Evolutionary conservation across 169 alveolate species (phyloP).

Genomic region (Plasmodium adleri): DNA sequence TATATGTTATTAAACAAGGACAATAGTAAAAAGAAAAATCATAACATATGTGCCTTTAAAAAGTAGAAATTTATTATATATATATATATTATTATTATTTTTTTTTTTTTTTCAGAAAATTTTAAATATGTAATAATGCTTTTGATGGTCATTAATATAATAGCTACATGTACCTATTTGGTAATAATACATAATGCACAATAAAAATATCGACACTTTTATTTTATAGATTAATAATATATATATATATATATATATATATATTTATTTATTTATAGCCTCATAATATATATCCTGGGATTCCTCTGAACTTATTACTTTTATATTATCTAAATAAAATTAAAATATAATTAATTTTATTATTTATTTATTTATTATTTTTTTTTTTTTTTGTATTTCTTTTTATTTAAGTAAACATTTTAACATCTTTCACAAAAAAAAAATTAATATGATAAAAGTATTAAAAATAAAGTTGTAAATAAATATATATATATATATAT

Average conservation of each 20-base stretch:
- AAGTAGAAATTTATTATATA: neutral
- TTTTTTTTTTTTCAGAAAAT: conserved; percentile 32
- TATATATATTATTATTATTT: neutral
- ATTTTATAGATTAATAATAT: neutral
- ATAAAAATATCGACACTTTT: neutral
- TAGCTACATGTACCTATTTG: conserved; percentile 61
- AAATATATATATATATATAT: neutral
- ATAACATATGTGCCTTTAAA: neutral
- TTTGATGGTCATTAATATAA: conserved; percentile 26
- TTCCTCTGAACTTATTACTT: conserved; percentile 51
- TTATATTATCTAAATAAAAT: conserved; percentile 44
- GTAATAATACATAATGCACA: conserved; percentile 16
- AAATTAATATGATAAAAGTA: neutral
- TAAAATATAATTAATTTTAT: conserved; percentile 16
- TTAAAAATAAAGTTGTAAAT: neutral
- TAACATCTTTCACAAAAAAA: neutral
- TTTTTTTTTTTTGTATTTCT: neutral
- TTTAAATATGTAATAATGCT: conserved; percentile 55
- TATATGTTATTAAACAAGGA: conserved; percentile 28
- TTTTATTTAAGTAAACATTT: neutral
- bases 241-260: neutral
- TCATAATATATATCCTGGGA: conserved; percentile 40
- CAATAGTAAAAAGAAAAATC: conserved; percentile 20
- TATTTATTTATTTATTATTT: conserved; percentile 1
- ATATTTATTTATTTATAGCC: conserved; percentile 16